Base-by-base conservation (phyloP, 2,329 filamentous ascomycete species). In the Simplicillium sp. region DNA sequence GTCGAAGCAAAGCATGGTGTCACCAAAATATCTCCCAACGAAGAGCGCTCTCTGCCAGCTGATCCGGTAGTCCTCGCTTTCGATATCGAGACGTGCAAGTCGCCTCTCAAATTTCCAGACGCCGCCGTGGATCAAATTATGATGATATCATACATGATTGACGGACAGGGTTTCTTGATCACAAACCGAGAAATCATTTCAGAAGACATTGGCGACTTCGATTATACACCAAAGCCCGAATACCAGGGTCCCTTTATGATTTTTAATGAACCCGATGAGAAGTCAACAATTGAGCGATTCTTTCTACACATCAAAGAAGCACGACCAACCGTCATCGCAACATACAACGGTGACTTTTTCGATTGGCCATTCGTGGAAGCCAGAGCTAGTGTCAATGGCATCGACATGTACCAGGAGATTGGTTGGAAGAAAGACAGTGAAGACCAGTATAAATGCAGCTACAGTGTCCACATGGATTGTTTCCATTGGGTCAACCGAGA, bases 71-170 rank as follows among this genome's bases (percentile, higher is more conserved):
- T 98, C 15, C 84, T 98, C 75, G 92, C 92, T n/a, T 98, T 82
- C 64, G 92, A 98, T 79, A 98, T 98, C 55, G 92, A 98, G 64
- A 98, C 92, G 3, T 90, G 87, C 5, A 98, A 98, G 57, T 70
- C 92, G 13, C 92, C 94, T 2, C 70, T 98, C 41, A 98, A 98
- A 61, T 98, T 98, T 52, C 94, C 92, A 18, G 94, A 98, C 57
- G 82, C 92, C 2, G 77, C 88, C 4, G 82, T 95, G 47, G 92
- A 98, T 64, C 90, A 95, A 59, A 84, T 98, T 56, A 98, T 98
- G 89, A 98, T 98, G 92, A 90, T 98, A 60, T 98, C 94, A 28
- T 98, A 98, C 68, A 98, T 98, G 94, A 97, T 98, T 54, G 92
- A 98, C 53, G 94, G 92, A 1, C 89, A 95, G 63, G 92, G 92